Conservation (phyloP, 2,329 filamentous ascomycete genomes). For the Lasiodiplodia hormozganensis region DNA sequence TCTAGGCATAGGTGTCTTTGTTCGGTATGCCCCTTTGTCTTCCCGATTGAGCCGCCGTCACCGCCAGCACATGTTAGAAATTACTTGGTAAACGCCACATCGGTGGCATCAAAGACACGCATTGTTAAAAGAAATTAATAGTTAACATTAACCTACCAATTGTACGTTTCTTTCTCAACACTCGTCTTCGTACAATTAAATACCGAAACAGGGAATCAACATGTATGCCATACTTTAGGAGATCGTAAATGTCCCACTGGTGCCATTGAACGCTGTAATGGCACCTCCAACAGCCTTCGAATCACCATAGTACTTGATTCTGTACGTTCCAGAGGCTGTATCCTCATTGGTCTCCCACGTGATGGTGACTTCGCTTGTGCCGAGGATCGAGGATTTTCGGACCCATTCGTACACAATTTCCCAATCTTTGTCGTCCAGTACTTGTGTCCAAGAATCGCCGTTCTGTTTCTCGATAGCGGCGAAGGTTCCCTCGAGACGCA, state of each 20-base stretch:
- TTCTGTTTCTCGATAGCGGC: slow-evolving; percentile 73
- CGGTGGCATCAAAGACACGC: background rate
- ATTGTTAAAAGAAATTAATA: background rate
- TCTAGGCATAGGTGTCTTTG: background rate
- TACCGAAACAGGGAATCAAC: background rate
- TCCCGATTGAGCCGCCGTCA: background rate
- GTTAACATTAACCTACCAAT: background rate
- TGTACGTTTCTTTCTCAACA: background rate
- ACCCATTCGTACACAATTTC: slow-evolving; percentile 81
- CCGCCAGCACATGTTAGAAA: background rate
- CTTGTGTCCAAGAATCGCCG: slow-evolving; percentile 65
- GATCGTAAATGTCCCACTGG: slow-evolving; percentile 43
- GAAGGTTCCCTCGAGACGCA: slow-evolving; percentile 79
- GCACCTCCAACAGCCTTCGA: slow-evolving; percentile 69
- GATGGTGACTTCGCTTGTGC: slow-evolving; percentile 78
- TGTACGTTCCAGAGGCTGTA: slow-evolving; percentile 68
- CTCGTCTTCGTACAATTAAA: background rate
- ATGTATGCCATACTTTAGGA: background rate
- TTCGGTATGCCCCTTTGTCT: slow-evolving; percentile 14
- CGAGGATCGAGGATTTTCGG: slow-evolving; percentile 71
- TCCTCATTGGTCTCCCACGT: slow-evolving; percentile 75
- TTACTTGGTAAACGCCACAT: background rate
- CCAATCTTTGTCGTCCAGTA: slow-evolving; percentile 83
- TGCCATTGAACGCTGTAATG: slow-evolving; percentile 73
- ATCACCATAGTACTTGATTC: slow-evolving; percentile 85